Conservation (phyloP, 116 monocot genomes). For the Trichopus zeylanicus region DNA sequence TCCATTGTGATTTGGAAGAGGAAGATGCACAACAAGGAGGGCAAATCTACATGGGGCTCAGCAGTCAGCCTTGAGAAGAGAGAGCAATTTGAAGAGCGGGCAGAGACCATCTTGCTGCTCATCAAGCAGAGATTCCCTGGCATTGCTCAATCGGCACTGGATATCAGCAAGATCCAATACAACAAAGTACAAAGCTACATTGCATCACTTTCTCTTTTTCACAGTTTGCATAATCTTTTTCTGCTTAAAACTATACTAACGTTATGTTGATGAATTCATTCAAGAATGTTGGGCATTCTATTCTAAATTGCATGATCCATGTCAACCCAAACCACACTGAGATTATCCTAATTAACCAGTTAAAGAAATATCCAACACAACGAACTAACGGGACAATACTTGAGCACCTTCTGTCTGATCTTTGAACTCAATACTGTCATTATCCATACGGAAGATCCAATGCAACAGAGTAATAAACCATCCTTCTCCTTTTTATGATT, state of each 20-base stretch:
- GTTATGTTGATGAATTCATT: neutral
- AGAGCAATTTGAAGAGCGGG: conserved; percentile 87
- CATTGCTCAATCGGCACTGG: conserved; percentile 69
- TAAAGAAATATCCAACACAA: too few relatives aligned
- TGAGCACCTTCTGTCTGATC: too few relatives aligned
- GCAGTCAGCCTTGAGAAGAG: conserved; percentile 78
- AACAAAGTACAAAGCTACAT: conserved; percentile 38
- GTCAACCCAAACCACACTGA: too few relatives aligned
- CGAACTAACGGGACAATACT: too few relatives aligned
- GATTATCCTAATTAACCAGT: too few relatives aligned
- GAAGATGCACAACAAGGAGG: conserved; percentile 81
- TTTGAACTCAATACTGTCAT: too few relatives aligned
- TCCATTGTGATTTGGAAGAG: conserved; percentile 87
- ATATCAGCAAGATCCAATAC: conserved; percentile 85
- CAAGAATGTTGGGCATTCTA: too few relatives aligned
- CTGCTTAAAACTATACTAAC: neutral
- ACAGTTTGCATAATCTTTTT: too few relatives aligned
- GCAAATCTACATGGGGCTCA: conserved; percentile 76
- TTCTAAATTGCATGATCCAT: too few relatives aligned
- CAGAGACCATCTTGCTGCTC: conserved; percentile 75
- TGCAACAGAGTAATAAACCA: too few relatives aligned
- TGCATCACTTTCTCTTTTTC: neutral
- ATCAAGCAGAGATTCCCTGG: conserved; percentile 88
- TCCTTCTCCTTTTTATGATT: too few relatives aligned
- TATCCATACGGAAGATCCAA: too few relatives aligned